A percentile compares a stretch with the other conserved stretches of the same genome.
Evolutionary conservation across 2,329 filamentous ascomycete species (phyloP).

Genomic region (Esteya vermicola): DNA sequence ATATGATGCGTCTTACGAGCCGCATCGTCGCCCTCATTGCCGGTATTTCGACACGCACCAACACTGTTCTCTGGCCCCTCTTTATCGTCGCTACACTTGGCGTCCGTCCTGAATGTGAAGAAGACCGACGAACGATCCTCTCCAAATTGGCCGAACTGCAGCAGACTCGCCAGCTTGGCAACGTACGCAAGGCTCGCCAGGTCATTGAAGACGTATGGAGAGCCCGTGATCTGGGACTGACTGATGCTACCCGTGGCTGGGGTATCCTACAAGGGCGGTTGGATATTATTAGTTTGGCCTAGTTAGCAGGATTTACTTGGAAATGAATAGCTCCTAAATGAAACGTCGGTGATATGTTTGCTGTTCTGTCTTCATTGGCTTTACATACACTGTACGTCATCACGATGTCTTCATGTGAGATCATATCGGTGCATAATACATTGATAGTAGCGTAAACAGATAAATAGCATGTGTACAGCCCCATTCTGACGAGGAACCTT

Average conservation of each 20-base stretch:
- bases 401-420: too few species aligned
- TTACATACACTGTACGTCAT: too few species aligned
- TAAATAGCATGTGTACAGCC: neutral
- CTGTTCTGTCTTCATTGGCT: too few species aligned
- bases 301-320: too few species aligned
- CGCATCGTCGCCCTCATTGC: slow-evolving; percentile 13
- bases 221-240: slow-evolving; percentile 12
- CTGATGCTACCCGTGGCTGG: slow-evolving; percentile 4
- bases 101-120: slow-evolving; percentile 13
- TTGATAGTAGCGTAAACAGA: too few species aligned
- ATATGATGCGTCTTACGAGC: slow-evolving; percentile 9
- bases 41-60: slow-evolving; percentile 14
- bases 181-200: slow-evolving; percentile 16
- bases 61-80: slow-evolving; percentile 12
- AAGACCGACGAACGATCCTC: slow-evolving; percentile 14
- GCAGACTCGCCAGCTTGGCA: slow-evolving; percentile 16
- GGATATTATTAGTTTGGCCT: slow-evolving; percentile 14
- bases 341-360: too few species aligned
- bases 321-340: too few species aligned
- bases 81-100: slow-evolving; percentile 18
- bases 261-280: slow-evolving; percentile 6
- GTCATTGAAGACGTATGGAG: slow-evolving; percentile 18
- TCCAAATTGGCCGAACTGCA: slow-evolving; percentile 13
- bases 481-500: too few species aligned
- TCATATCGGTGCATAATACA: too few species aligned